Conservation (phyloP, 768 basidiomycete species). For the Collybia sp. region DNA sequence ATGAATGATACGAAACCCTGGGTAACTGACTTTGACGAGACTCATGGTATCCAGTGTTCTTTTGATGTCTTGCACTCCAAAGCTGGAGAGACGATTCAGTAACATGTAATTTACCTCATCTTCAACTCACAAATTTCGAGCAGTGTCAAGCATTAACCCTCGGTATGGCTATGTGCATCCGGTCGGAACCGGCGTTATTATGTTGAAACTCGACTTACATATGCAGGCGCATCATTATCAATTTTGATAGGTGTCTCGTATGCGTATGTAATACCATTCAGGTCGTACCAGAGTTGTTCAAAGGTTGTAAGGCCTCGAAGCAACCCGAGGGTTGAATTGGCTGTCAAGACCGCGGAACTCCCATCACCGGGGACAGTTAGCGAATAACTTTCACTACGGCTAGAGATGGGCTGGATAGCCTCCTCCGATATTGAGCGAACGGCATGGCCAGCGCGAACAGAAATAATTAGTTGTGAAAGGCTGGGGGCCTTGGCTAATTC, state of each 20-base stretch:
- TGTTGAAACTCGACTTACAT: constrained; percentile 34
- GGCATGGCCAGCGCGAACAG: constrained; percentile 22
- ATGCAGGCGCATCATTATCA: constrained; percentile 55
- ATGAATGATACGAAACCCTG: constrained; percentile 43
- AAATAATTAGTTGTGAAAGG: constrained; percentile 39
- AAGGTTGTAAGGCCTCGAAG: constrained; percentile 78
- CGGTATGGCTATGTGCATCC: constrained; percentile 51
- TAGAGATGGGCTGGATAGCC: constrained; percentile 41
- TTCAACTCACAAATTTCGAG: constrained; percentile 61
- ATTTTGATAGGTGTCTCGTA: constrained; percentile 55
- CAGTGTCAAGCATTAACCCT: constrained; percentile 78
- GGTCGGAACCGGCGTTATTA: too few relatives aligned
- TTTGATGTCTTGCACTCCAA: constrained; percentile 58
- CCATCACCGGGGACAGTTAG: constrained; percentile 53
- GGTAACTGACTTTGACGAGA: constrained; percentile 54
- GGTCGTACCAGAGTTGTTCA: constrained; percentile 61
- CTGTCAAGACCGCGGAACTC: constrained; percentile 45
- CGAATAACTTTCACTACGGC: constrained; percentile 55
- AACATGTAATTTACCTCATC: too few relatives aligned
- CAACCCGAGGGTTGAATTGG: constrained; percentile 63
- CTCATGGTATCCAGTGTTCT: constrained; percentile 75
- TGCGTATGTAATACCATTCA: constrained; percentile 42
- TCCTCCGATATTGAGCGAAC: constrained; percentile 47
- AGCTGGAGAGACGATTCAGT: constrained; percentile 27
- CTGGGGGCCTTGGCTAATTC: constrained; percentile 32